Base-by-base conservation (phyloP, 768 basidiomycete genomes). In the Fibroporia radiculosa region DNA sequence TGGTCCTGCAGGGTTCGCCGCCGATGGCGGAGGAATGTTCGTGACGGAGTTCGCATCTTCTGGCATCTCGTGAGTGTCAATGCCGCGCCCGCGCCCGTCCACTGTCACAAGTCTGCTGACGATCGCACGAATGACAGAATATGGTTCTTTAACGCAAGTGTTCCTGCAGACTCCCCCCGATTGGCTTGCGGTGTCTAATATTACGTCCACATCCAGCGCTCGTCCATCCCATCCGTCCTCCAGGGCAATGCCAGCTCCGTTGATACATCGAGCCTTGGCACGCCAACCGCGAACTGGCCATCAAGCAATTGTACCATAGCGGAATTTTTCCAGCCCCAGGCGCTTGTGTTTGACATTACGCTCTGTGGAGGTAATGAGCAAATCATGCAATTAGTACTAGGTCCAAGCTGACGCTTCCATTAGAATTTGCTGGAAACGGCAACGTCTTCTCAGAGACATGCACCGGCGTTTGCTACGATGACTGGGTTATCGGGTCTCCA, bases 301-400 rank as follows among this genome's bases (percentile, higher is more conserved):
- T 62, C 73, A 2, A 66, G 68, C 13, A 68, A 69, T 19, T 89
- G 87, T 61, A 58, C 64, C 27, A 66, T 78, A 25, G 62, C 66
- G 40, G 52, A 64, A 16, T 82, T 70, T 62, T 83, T 84, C 58
- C 63, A 71, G 41, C 67, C 78, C 0, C 84, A 87, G 55, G 69
- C 75, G 46, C 68, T 88, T 33, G 78, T 86, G 14, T 76, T 88
- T 45, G 80, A 84, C 56, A 87, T 87, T 46, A 84, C 84, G 1
- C 71, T 83, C 5, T 84, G 82, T 42, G 81, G 80, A 57, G 70
- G 70, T 70, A 26, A 42, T 59, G 42, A 54, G 25, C 39, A 13
- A 39, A 35, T 31, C 19, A 11, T 46, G 47, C 43, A 40, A 37
- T 45, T 38, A 29, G 34, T 36, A 18, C 3, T 34, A 31, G 25